phyloP scores from a whole-genome alignment of 108 stramenopile species.

The Mediolabrus comicus region DNA sequence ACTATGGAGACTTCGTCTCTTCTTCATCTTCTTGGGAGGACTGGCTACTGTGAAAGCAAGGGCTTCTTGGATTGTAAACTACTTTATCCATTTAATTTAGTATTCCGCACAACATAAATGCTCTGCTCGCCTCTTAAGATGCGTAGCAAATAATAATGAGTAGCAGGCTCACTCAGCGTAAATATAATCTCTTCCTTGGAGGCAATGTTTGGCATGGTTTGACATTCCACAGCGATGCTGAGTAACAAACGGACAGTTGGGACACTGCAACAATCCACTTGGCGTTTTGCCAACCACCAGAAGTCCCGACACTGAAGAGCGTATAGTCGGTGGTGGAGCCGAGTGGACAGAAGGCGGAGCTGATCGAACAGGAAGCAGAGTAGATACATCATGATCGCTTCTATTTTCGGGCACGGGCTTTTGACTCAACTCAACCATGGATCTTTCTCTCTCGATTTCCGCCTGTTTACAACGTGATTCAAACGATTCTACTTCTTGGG shows the following conservation, averaged over 20 bases:
- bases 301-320: background rate
- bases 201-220: background rate
- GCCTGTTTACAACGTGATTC: background rate
- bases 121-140: too few relatives aligned
- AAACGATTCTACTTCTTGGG: conserved; percentile 6
- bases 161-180: background rate
- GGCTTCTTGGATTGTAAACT: too few relatives aligned
- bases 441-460: background rate
- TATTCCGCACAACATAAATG: too few relatives aligned
- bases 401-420: background rate
- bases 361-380: background rate
- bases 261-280: background rate
- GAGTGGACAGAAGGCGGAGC: background rate
- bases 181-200: background rate
- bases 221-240: background rate
- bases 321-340: too few relatives aligned
- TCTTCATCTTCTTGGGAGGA: background rate
- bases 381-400: background rate
- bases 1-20: conserved; percentile 4
- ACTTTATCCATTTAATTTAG: too few relatives aligned
- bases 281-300: background rate
- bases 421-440: conserved; percentile 5
- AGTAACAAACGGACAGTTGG: background rate
- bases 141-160: too few relatives aligned
- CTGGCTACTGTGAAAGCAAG: background rate